These are phyloP conservation scores for Aspergillus taichungensis DNA, from an alignment of 495 filamentous ascomycete species.

Conservation along the genomic window DNA sequence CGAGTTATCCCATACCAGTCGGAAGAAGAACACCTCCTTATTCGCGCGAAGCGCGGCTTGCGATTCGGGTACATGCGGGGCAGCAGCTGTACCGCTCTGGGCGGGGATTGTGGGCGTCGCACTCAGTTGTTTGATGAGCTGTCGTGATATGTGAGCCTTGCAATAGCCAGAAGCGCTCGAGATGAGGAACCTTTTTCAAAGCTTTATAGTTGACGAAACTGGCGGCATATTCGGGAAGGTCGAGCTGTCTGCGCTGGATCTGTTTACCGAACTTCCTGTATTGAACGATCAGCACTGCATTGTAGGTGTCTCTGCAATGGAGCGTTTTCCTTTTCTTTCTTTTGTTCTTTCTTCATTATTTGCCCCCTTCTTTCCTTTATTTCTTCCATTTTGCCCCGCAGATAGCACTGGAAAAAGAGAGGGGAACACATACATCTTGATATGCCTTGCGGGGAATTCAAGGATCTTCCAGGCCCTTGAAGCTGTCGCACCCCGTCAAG, in stretches of 20 bases:
- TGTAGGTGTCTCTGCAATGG: not conserved
- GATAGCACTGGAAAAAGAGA: not conserved
- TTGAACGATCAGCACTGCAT: slow-evolving; percentile 4
- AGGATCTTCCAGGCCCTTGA: slow-evolving; percentile 12
- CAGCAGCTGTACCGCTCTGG: slow-evolving; percentile 52
- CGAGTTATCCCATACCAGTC: slow-evolving; percentile 50
- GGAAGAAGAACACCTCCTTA: slow-evolving; percentile 97
- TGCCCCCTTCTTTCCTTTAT: not conserved
- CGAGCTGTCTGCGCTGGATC: slow-evolving; percentile 96
- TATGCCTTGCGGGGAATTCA: slow-evolving; percentile 14
- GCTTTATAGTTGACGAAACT: slow-evolving; percentile 99
- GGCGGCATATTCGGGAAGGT: slow-evolving; percentile 97
- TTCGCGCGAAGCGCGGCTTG: slow-evolving; percentile 92
- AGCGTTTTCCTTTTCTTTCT: not conserved
- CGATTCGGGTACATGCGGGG: slow-evolving; percentile 52
- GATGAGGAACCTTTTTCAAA: slow-evolving; percentile 73
- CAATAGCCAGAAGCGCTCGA: not conserved
- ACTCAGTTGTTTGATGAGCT: slow-evolving; percentile 98
- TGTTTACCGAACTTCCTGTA: slow-evolving; percentile 98
- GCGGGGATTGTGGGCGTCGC: slow-evolving; percentile 75
- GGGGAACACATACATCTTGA: slow-evolving; percentile 24
- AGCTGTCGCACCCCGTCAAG: slow-evolving; percentile 5
- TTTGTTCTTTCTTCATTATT: no score
- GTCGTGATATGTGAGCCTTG: slow-evolving; percentile 12
- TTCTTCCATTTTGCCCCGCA: not conserved